These are phyloP conservation scores for Lactarius quietus DNA, from an alignment of 768 basidiomycete species.

Conservation along the genomic window DNA sequence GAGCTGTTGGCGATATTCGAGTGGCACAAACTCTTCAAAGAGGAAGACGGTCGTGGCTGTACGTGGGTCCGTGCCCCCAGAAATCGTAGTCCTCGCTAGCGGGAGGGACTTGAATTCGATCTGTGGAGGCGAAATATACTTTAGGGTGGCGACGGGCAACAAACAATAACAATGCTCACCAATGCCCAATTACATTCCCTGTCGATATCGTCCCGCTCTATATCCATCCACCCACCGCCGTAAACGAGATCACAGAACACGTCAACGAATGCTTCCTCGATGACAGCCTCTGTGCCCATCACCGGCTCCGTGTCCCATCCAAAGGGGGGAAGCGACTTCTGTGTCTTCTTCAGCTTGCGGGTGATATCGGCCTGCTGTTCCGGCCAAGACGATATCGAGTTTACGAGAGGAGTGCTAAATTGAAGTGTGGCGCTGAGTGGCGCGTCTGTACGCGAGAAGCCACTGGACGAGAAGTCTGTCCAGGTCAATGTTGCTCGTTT, in stretches of 20 bases:
- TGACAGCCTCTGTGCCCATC: constrained; percentile 68
- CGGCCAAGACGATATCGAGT: constrained; percentile 71
- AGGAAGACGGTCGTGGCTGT: constrained; percentile 68
- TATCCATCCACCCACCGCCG: constrained; percentile 83
- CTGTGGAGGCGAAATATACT: constrained; percentile 36
- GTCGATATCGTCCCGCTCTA: constrained; percentile 71
- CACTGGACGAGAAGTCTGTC: constrained; percentile 83
- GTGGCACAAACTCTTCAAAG: constrained; percentile 92
- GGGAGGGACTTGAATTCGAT: constrained; percentile 86
- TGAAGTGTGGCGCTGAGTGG: constrained; percentile 79
- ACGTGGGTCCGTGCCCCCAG: constrained; percentile 57
- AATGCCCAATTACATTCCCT: constrained; percentile 91
- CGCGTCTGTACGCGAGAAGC: constrained; percentile 76
- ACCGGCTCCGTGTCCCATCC: constrained; percentile 91
- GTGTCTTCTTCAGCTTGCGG: constrained; percentile 79
- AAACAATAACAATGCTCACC: constrained; percentile 46
- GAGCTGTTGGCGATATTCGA: constrained; percentile 79
- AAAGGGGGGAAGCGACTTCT: constrained; percentile 78
- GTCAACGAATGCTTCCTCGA: constrained; percentile 89
- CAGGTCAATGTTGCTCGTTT: constrained; percentile 86
- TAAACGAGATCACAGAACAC: constrained; percentile 81
- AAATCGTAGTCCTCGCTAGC: constrained; percentile 30
- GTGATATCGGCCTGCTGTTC: constrained; percentile 66
- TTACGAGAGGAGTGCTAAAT: constrained; percentile 56
- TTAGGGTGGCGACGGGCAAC: background rate